phyloP scores from a whole-genome alignment of 768 basidiomycete genomes.

The Boletus tylopilopsis region DNA sequence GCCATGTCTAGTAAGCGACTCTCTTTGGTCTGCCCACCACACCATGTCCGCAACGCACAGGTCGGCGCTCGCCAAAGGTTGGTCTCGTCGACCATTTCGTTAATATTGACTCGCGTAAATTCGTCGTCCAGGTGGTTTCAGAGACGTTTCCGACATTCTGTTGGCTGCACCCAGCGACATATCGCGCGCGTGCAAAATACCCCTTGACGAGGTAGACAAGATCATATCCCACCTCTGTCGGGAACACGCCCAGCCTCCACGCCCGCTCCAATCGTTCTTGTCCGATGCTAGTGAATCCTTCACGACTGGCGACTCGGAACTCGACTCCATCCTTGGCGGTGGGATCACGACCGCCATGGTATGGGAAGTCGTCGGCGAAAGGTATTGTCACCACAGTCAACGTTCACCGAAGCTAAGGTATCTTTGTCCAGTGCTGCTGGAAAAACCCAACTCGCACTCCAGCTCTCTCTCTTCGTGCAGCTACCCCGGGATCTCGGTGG shows the following conservation, averaged over 20 bases:
- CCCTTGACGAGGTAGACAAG: slow-evolving; percentile 44
- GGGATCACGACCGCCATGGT: slow-evolving; percentile 77
- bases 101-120: not conserved
- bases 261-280: slow-evolving; percentile 38
- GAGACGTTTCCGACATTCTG: slow-evolving; percentile 47
- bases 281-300: slow-evolving; percentile 44
- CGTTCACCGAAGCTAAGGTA: slow-evolving; percentile 1
- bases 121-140: slow-evolving; percentile 44
- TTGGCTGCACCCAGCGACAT: slow-evolving; percentile 48
- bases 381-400: slow-evolving; percentile 41
- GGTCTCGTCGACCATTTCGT: not conserved
- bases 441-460: slow-evolving; percentile 90
- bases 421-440: slow-evolving; percentile 70
- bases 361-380: slow-evolving; percentile 88
- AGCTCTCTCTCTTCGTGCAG: slow-evolving; percentile 77
- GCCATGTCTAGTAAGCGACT: too few species aligned
- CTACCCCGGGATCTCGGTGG: slow-evolving; percentile 56
- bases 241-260: slow-evolving; percentile 37
- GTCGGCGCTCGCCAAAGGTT: slow-evolving; percentile 37
- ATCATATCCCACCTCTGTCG: slow-evolving; percentile 50
- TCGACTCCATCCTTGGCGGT: slow-evolving; percentile 74
- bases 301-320: slow-evolving; percentile 66
- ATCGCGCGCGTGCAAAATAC: slow-evolving; percentile 51
- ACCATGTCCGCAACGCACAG: slow-evolving; percentile 32
- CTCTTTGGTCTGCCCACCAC: not conserved